A percentile compares a stretch with the other conserved stretches of the same genome.
Evolutionary conservation across 805 yeast species (phyloP).

Genomic region (Candida corydali): DNA sequence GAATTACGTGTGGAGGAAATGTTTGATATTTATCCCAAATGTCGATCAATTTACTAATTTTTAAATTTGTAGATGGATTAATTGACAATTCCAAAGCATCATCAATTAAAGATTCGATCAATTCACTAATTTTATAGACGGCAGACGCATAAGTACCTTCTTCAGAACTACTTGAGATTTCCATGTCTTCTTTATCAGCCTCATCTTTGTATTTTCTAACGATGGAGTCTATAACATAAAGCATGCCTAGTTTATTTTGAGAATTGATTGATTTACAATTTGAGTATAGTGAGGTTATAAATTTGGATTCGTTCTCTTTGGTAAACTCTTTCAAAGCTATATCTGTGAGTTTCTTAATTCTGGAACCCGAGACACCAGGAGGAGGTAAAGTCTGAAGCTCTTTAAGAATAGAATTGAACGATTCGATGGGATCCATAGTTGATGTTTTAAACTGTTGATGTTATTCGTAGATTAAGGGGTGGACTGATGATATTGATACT

Average conservation of each 20-base stretch:
- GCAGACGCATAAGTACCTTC: slow-evolving; percentile 77
- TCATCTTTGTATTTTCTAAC: slow-evolving; percentile 81
- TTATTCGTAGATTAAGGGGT: background rate
- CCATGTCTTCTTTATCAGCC: slow-evolving; percentile 53
- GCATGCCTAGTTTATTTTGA: slow-evolving; percentile 82
- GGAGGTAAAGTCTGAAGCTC: slow-evolving; percentile 61
- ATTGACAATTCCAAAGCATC: slow-evolving; percentile 56
- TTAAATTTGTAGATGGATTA: slow-evolving; percentile 55
- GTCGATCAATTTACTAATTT: slow-evolving; percentile 78
- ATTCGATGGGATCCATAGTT: slow-evolving; percentile 12
- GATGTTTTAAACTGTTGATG: background rate
- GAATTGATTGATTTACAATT: slow-evolving; percentile 71
- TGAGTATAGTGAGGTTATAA: slow-evolving; percentile 56
- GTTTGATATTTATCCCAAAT: slow-evolving; percentile 90
- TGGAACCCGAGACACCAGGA: slow-evolving; percentile 93
- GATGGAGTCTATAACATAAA: slow-evolving; percentile 89
- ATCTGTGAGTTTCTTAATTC: slow-evolving; percentile 82
- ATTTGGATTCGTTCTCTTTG: slow-evolving; percentile 43
- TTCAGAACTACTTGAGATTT: slow-evolving; percentile 45
- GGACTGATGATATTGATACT: too few relatives aligned
- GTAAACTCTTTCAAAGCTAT: slow-evolving; percentile 65
- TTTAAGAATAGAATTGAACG: slow-evolving; percentile 45
- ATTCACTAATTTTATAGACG: slow-evolving; percentile 56
- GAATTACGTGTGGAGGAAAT: slow-evolving; percentile 56
- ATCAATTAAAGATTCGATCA: slow-evolving; percentile 60